Evolutionary conservation across 2,329 filamentous ascomycete genomes (phyloP), one percentile per base, ranked within the genome.

Genomic region (Stemphylium lycopersici): DNA sequence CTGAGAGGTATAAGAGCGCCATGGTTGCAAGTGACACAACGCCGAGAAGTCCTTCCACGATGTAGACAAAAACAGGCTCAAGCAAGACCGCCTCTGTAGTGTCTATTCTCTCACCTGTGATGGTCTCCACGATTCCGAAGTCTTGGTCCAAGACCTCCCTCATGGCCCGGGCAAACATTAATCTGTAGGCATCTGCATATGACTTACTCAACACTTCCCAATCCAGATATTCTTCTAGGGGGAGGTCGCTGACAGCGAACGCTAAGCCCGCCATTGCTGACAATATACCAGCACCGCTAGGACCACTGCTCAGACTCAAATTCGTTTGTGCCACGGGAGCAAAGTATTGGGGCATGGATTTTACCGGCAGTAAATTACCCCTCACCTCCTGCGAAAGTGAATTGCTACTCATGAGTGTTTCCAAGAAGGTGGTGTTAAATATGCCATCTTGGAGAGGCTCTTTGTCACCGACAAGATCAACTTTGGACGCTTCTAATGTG

Each of bases 111-210:
- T 48, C 34, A 0, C 75, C 72, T 1, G 22, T 34, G 2, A 22
- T 47, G 42, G 33, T 37, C 15, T 29, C 41, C 6, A 43, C 65
- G 13, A 31, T 12, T 0, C 10, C 4, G 5, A 67, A 52, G 6
- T 65, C 47, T 0, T 26, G 10, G 0, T 45, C 51, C 0, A 78
- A 52, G 1, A 77, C 56, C 5, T 76, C 70, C 0, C 61, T 55
- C 68, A 79, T 69, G 0, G 65, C 53, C 1, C 75, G 63, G 0
- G 76, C 58, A 38, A 82, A 81, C 0, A 81, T 58, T 0, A 82
- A 26, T 12, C 75, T 65, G 48, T 82, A 79, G 0, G 77, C 77
- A 1, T 67, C 64, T 24, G 77, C 67, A 40, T 79, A 80, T 0
- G 76, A 73, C 2, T 58, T 26, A 0, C 65, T 59, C 0, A 82